Conservation (phyloP, 805 yeast species). For the Ogataea nakhonphanomensis region DNA sequence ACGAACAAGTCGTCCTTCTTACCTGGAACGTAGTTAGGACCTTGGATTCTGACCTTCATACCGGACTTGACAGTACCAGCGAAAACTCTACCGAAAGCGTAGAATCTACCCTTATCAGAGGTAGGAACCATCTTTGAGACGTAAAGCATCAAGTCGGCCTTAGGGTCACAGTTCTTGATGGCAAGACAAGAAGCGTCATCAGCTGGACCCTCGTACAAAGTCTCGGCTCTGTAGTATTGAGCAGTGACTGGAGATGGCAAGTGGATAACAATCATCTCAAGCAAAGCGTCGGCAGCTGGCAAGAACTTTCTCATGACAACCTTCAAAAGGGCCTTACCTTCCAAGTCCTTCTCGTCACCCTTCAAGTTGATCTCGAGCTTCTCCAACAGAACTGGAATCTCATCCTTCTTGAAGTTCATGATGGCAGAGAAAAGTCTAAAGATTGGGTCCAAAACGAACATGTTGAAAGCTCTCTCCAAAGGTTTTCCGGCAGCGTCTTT, state of each 20-base stretch:
- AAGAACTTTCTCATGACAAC: slow-evolving; percentile 99
- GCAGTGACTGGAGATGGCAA: slow-evolving; percentile 99
- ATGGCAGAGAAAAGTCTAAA: slow-evolving; percentile 94
- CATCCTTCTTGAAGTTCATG: slow-evolving; percentile 99
- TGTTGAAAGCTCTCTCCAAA: slow-evolving; percentile 99
- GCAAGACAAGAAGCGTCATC: slow-evolving; percentile 88
- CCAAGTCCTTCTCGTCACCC: slow-evolving; percentile 96
- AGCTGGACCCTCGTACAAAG: slow-evolving; percentile 98
- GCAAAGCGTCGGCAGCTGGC: slow-evolving; percentile 99
- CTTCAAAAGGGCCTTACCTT: slow-evolving; percentile 98
- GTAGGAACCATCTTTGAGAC: slow-evolving; percentile 99
- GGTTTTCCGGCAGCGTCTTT: slow-evolving; percentile 93
- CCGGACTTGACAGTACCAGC: slow-evolving; percentile 99
- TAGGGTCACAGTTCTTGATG: slow-evolving; percentile 98
- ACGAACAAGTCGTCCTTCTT: slow-evolving; percentile 96
- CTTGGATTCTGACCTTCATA: slow-evolving; percentile 99
- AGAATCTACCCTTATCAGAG: slow-evolving; percentile 99
- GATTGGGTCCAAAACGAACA: slow-evolving; percentile 98
- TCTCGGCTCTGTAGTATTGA: slow-evolving; percentile 98
- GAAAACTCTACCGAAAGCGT: slow-evolving; percentile 99
- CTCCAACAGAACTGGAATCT: slow-evolving; percentile 85
- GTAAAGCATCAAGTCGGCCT: slow-evolving; percentile 97
- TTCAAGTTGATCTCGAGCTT: slow-evolving; percentile 92
- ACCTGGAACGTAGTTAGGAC: slow-evolving; percentile 99
- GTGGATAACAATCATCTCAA: slow-evolving; percentile 98